These are phyloP conservation scores for Desmodesmus armatus DNA, from an alignment of 139 green algal genomes.

Conservation along the genomic window DNA sequence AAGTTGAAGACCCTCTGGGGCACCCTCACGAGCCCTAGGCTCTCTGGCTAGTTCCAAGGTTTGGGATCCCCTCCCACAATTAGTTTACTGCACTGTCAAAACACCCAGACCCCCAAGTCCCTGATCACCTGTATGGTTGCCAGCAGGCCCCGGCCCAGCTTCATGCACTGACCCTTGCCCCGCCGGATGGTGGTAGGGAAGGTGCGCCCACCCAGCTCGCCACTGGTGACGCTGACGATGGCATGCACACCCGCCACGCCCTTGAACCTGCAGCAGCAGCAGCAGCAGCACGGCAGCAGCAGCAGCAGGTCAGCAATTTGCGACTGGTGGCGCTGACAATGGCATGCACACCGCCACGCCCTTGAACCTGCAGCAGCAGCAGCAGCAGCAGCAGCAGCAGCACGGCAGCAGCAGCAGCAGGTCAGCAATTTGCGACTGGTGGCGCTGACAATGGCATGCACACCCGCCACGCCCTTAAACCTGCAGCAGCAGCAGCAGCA, in stretches of 20 bases:
- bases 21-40: background rate
- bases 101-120: too few relatives aligned
- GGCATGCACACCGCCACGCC: slow-evolving; percentile 50
- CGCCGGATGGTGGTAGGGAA: slow-evolving; percentile 54
- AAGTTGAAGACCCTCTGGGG: too few relatives aligned
- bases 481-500: background rate
- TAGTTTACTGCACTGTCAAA: background rate
- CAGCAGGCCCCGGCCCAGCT: slow-evolving; percentile 42
- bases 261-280: slow-evolving; percentile 53
- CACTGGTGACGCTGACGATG: slow-evolving; percentile 52
- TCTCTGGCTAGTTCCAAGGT: background rate
- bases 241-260: slow-evolving; percentile 57
- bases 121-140: slow-evolving; percentile 6
- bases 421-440: slow-evolving; percentile 45
- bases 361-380: slow-evolving; percentile 49
- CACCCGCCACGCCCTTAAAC: slow-evolving; percentile 57
- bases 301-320: background rate
- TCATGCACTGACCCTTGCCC: slow-evolving; percentile 57
- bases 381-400: background rate
- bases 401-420: background rate
- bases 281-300: background rate
- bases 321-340: slow-evolving; percentile 43
- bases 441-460: slow-evolving; percentile 47
- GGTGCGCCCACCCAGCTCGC: slow-evolving; percentile 44
- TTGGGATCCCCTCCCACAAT: background rate